Conservation (phyloP, 2,329 filamentous ascomycete species). For the Fusarium buxicola region DNA sequence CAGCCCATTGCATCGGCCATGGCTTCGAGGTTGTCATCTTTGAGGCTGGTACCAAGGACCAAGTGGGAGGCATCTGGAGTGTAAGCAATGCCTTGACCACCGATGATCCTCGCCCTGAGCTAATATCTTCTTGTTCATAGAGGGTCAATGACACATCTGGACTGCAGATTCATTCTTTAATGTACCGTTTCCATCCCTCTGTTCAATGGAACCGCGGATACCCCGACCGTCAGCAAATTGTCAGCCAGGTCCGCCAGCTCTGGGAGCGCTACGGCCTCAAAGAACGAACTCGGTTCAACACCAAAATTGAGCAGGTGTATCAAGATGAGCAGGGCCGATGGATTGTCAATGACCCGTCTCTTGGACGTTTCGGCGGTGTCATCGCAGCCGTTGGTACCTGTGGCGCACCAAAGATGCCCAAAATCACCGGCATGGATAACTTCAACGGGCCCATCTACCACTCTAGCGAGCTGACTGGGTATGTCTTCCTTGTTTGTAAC, state of each 20-base stretch:
- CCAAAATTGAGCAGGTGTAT: constrained; percentile 75
- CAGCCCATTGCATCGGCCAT: constrained; percentile 85
- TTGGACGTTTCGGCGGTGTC: constrained; percentile 82
- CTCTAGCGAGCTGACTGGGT: constrained; percentile 78
- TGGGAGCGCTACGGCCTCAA: constrained; percentile 83
- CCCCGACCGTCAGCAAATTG: constrained; percentile 79
- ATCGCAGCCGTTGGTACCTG: constrained; percentile 85
- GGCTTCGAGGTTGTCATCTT: constrained; percentile 86
- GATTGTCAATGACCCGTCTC: constrained; percentile 78
- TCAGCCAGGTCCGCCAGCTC: constrained; percentile 75
- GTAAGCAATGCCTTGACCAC: constrained; percentile 56
- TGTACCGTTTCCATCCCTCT: constrained; percentile 89
- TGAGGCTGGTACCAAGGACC: constrained; percentile 74
- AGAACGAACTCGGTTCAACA: constrained; percentile 77
- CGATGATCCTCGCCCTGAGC: background rate
- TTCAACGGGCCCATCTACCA: constrained; percentile 81
- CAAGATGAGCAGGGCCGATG: constrained; percentile 76
- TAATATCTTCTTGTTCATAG: constrained; percentile 54
- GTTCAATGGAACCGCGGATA: constrained; percentile 82
- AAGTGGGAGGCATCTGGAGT: constrained; percentile 84
- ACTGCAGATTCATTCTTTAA: constrained; percentile 85
- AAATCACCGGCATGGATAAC: constrained; percentile 74
- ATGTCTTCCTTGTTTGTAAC: constrained; percentile 6
- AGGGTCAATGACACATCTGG: constrained; percentile 85
- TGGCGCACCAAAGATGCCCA: constrained; percentile 79